A percentile compares a stretch with the other conserved stretches of the same genome.
Conservation (phyloP, 805 yeast genomes). For the Ogataea paraovalis region DNA sequence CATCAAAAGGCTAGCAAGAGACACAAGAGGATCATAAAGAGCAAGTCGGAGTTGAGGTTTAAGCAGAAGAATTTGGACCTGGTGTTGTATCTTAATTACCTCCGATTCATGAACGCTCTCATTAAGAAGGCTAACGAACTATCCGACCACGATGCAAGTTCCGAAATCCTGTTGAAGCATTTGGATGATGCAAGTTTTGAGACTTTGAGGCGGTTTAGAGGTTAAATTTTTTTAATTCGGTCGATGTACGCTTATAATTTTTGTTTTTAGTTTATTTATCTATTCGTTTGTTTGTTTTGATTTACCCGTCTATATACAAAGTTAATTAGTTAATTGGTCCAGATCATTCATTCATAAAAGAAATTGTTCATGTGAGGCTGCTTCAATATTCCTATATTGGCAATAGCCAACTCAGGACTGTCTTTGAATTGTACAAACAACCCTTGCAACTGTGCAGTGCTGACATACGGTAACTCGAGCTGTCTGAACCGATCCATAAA, state of each 20-base stretch:
- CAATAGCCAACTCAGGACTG: slow-evolving; percentile 71
- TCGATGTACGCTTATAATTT: too few relatives aligned
- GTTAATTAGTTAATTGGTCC: neutral
- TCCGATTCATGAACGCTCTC: slow-evolving; percentile 41
- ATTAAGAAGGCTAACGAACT: slow-evolving; percentile 36
- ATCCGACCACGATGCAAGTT: slow-evolving; percentile 38
- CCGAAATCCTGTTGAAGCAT: slow-evolving; percentile 41
- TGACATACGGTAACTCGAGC: slow-evolving; percentile 51
- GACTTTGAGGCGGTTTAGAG: slow-evolving; percentile 22
- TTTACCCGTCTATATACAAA: neutral
- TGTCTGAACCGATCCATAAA: slow-evolving; percentile 44
- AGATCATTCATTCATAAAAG: slow-evolving; percentile 25
- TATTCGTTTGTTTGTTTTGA: neutral
- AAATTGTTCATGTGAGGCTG: slow-evolving; percentile 32
- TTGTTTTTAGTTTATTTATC: neutral
- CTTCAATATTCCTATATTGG: slow-evolving; percentile 50
- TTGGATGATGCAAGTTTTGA: slow-evolving; percentile 30
- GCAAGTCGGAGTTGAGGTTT: slow-evolving; percentile 5
- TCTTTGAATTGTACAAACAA: slow-evolving; percentile 88
- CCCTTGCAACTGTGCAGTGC: slow-evolving; percentile 95
- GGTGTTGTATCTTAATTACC: slow-evolving; percentile 43
- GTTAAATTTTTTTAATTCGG: slow-evolving; percentile 7
- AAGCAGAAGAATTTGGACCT: slow-evolving; percentile 25
- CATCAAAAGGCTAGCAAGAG: slow-evolving; percentile 14
- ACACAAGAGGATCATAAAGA: slow-evolving; percentile 11